Conservation (phyloP, 2,329 filamentous ascomycete species). For the Cercospora beticola region DNA sequence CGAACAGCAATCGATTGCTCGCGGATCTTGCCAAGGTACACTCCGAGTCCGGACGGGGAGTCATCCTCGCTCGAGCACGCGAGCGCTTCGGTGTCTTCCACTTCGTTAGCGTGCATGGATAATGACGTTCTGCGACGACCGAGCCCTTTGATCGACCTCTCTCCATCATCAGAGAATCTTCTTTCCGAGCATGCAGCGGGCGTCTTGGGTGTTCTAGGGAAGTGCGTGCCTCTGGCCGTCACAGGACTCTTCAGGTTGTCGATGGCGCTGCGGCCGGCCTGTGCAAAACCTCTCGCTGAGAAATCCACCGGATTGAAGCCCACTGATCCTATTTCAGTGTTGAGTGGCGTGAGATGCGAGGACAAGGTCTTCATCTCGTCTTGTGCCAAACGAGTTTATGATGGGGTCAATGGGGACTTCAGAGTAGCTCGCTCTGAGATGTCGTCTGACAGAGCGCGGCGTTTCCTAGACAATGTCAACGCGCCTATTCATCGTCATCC, state of each 20-base stretch:
- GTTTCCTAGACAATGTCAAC: neutral
- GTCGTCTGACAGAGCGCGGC: neutral
- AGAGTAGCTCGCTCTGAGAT: neutral
- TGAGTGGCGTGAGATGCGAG: neutral
- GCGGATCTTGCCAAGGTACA: slow-evolving; percentile 63
- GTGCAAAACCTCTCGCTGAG: neutral
- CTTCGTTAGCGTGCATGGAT: slow-evolving; percentile 2
- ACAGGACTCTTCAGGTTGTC: slow-evolving; percentile 4
- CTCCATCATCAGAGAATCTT: neutral
- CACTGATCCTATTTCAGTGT: slow-evolving; percentile 4
- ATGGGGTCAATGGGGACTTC: neutral
- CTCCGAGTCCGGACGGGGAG: slow-evolving; percentile 63
- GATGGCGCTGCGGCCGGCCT: neutral
- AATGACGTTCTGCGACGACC: slow-evolving; percentile 12
- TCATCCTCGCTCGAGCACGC: slow-evolving; percentile 49
- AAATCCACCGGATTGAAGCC: neutral
- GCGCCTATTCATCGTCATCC: neutral
- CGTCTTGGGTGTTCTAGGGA: neutral
- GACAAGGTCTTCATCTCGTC: neutral
- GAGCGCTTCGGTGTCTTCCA: slow-evolving; percentile 8
- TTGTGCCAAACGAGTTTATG: neutral
- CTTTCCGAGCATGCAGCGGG: neutral
- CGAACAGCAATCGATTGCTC: slow-evolving; percentile 63
- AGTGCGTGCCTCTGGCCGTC: neutral
- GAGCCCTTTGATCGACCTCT: slow-evolving; percentile 1